phyloP scores from a whole-genome alignment of 441 rosid species.

The Biscutella laevigata region DNA sequence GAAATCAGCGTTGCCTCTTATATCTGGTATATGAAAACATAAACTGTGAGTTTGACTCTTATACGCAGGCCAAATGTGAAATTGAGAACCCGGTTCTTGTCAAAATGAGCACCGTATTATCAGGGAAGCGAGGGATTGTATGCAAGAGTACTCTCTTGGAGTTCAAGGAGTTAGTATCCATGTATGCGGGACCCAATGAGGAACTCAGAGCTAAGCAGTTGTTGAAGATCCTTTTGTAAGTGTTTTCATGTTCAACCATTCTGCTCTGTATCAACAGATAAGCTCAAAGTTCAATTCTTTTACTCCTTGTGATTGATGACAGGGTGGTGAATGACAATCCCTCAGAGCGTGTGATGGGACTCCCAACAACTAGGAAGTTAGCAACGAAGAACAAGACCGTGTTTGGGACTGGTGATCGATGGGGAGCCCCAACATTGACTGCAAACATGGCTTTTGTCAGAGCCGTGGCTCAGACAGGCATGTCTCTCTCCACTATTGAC shows the following conservation, averaged over 20 bases:
- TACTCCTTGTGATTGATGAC: slow-evolving; percentile 14
- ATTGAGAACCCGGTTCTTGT: slow-evolving; percentile 47
- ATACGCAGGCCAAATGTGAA: slow-evolving; percentile 61
- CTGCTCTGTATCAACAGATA: neutral
- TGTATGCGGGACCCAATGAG: slow-evolving; percentile 80
- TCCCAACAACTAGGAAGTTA: slow-evolving; percentile 85
- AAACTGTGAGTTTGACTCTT: neutral
- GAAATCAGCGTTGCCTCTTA: neutral
- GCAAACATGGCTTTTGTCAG: slow-evolving; percentile 86
- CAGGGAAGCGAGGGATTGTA: slow-evolving; percentile 59
- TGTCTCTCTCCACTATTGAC: slow-evolving; percentile 60
- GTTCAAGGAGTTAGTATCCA: slow-evolving; percentile 60
- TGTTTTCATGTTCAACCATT: neutral
- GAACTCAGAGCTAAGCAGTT: slow-evolving; percentile 55
- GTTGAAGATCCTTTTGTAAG: slow-evolving; percentile 46
- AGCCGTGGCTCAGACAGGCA: slow-evolving; percentile 87
- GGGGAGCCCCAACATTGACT: slow-evolving; percentile 74
- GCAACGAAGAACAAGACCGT: slow-evolving; percentile 69
- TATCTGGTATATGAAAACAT: neutral
- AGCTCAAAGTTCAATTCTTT: neutral
- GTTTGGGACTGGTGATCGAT: slow-evolving; percentile 81
- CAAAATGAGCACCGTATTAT: slow-evolving; percentile 35
- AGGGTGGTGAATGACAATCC: slow-evolving; percentile 71
- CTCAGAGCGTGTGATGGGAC: slow-evolving; percentile 57
- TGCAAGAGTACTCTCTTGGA: slow-evolving; percentile 62